phyloP scores from a whole-genome alignment of 2,329 filamentous ascomycete genomes.

The Aspergillus sp. region DNA sequence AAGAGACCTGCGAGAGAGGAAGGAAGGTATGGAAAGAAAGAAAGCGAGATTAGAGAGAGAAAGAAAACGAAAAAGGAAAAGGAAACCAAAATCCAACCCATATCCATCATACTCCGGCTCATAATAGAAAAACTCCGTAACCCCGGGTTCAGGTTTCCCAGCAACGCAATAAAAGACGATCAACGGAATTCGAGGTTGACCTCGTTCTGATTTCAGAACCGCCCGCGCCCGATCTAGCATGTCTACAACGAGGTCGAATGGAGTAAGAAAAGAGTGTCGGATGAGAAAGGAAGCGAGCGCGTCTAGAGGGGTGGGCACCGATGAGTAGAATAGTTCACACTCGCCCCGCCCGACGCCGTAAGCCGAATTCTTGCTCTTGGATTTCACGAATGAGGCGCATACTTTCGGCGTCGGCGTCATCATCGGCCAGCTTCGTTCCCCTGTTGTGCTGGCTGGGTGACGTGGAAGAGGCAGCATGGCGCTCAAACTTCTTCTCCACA shows the following conservation, averaged over 20 bases:
- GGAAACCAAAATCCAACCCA: constrained; percentile 17
- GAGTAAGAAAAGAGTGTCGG: not conserved
- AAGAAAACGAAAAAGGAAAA: constrained; percentile 12
- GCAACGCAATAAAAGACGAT: constrained; percentile 15
- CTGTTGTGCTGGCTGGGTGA: constrained; percentile 37
- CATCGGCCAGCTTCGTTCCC: constrained; percentile 31
- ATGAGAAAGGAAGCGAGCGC: constrained; percentile 18
- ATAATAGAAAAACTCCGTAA: constrained; percentile 23
- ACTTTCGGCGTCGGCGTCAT: constrained; percentile 47
- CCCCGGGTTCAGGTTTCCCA: constrained; percentile 20
- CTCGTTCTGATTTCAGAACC: constrained; percentile 11
- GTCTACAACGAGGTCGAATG: constrained; percentile 18
- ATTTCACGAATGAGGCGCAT: constrained; percentile 50
- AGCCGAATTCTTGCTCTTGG: constrained; percentile 51
- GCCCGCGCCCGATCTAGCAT: constrained; percentile 21
- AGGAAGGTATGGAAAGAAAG: constrained; percentile 4
- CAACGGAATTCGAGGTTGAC: constrained; percentile 9
- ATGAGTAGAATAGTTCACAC: constrained; percentile 12
- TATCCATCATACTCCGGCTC: constrained; percentile 22
- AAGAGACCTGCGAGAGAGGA: not conserved
- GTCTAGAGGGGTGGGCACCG: not conserved
- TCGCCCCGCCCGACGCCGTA: constrained; percentile 40
- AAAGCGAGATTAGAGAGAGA: not conserved
- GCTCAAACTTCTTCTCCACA: constrained; percentile 43
- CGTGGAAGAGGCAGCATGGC: constrained; percentile 27